Base-by-base conservation (phyloP, 176 grass and related monocot genomes). In the Ensete ventricosum region DNA sequence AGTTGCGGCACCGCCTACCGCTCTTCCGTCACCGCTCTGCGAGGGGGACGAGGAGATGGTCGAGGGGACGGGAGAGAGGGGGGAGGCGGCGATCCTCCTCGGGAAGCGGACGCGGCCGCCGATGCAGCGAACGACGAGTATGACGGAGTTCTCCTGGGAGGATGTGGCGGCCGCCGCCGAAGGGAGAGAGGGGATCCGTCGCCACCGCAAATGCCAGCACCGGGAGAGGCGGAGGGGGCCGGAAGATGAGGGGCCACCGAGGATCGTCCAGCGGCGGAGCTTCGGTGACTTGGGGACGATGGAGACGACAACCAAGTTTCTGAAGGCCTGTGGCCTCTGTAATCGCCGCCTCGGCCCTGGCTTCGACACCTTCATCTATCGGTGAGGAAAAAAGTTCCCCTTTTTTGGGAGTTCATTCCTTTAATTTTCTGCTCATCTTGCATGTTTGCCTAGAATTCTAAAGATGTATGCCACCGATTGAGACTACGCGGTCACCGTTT, bases 301-400 rank as follows among this genome's bases (percentile, higher is more conserved):
- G 4, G 62, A 20, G 20, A 23, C 62, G 43, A 71, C 43, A 2
- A 17, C 50, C 48, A 34, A 22, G 50, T 71, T 71, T 48, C 69
- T 71, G 17, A 21, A 10, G 17, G 49, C 9, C 17, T 71, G 69
- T 12, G 69, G 16, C 69, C 16, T 71, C 34, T 71, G 69, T 48
- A 51, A 52, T 10, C 69, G 69, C 16, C 69, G 9, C 19, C 49
- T 71, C n/a, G 69, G 50, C 69, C 69, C 69, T 21, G 69, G 49
- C 16, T 8, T 51, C 8, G 69, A 71, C 48, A 71, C 69, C 17
- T 53, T 53, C 69, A 71, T 71, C 49, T 71, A 71, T 21, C 50
- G 49, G 69, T 71, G n/a, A 19, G 62, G 34, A 43, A 43, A 23
- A 64, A 64, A 64, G 21, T 23, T 64, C 2, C 62, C 62, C 20